phyloP scores from a whole-genome alignment of 768 basidiomycete species.

The Psilocybe sp. region DNA sequence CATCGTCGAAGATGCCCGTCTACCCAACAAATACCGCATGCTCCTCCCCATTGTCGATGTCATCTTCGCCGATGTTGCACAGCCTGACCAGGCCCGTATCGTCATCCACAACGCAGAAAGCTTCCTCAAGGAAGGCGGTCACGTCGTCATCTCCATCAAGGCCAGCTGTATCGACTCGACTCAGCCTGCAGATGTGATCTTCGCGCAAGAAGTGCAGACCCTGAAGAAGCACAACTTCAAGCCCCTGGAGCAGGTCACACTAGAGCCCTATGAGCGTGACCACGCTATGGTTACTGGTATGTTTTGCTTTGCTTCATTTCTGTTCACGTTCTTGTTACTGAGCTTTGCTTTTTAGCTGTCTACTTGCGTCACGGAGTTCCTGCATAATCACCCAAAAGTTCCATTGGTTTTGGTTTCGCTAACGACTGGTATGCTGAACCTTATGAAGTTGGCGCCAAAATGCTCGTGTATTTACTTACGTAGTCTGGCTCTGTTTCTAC shows the following conservation, averaged over 20 bases:
- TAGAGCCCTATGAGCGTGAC: constrained; percentile 91
- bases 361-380: constrained; percentile 7
- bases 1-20: constrained; percentile 95
- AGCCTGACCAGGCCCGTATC: constrained; percentile 98
- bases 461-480: not conserved
- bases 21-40: constrained; percentile 97
- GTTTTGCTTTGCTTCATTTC: constrained; percentile 19
- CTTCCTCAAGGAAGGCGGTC: constrained; percentile 94
- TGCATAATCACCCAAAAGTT: not conserved
- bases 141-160: constrained; percentile 96
- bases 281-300: constrained; percentile 87
- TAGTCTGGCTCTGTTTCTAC: constrained; percentile 10
- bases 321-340: constrained; percentile 2
- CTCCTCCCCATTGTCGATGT: constrained; percentile 93
- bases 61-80: constrained; percentile 97
- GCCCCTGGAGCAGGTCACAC: constrained; percentile 92
- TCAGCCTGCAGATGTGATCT: constrained; percentile 84
- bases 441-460: too few relatives aligned
- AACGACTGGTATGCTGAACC: too few relatives aligned
- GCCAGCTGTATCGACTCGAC: constrained; percentile 99
- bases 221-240: constrained; percentile 81
- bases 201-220: constrained; percentile 81
- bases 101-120: constrained; percentile 89
- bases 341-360: not conserved
- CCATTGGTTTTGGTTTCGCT: constrained; percentile 8